Base-by-base conservation (phyloP, 2,329 filamentous ascomycete genomes). In the Ophiostoma piceae region DNA sequence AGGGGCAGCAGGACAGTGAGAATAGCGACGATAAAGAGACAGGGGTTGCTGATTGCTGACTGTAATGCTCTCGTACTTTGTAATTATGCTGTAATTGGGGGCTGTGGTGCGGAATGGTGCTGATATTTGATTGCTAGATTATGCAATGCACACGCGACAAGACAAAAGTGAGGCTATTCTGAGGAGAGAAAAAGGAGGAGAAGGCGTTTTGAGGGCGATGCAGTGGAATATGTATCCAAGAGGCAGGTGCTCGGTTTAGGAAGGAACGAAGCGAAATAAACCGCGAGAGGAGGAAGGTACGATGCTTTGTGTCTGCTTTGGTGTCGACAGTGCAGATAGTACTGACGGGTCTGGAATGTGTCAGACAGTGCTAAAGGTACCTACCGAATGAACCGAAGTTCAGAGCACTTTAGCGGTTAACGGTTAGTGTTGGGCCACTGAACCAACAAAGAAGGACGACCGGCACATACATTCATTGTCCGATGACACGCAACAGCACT, bases 401-500 rank as follows among this genome's bases (percentile, higher is more conserved):
- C 11, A 57, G 47, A 54, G 6, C 11, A 26, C 6, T 51, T 51
- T 6, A 51, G 22, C 26, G 26, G 57, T 26, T 26, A 32, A 32
- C 4, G 54, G 11, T 60, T 60, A 16, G 51, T 57, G 22, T 12
- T 57, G 51, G 22, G 47, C 47, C 41, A 43, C 7, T 14, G 5
- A 54, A 12, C 26, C n/a, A 57, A 57, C 51, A 57, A 57, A 57
- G 51, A 54, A 54, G 51, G n/a, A 22, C n/a, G 51, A 57, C 51
- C 51, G n/a, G 51, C 16, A 51, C 47, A 47, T 12, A 47, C 43
- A n/a, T 16, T 29, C 9, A 60, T 60, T 60, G 54, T 29, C 41
- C 41, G 3, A 43, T 14, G 16, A 29, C n/a, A 60, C n/a, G 22
- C 54, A 60, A 60, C 54, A 22, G 54, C 9, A 29, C 26, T 29